These are phyloP conservation scores for Ceratobasidium theobromae DNA, from an alignment of 1,284 basidiomycete genomes.

Conservation along the genomic window DNA sequence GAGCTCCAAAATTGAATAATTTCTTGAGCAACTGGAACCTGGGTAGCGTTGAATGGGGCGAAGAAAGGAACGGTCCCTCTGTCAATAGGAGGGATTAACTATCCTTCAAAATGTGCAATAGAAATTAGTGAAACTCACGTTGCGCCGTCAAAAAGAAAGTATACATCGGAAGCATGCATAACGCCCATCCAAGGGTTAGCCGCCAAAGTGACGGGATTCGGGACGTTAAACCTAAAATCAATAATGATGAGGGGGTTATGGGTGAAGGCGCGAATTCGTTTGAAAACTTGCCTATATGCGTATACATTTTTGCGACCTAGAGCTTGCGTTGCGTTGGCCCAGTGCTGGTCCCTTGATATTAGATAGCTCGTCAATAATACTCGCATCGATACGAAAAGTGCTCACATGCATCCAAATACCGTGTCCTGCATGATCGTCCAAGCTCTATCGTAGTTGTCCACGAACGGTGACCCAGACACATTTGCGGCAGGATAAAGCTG, in stretches of 20 bases:
- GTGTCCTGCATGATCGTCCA: slow-evolving; percentile 49
- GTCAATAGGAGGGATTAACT: slow-evolving; percentile 37
- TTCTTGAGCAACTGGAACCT: slow-evolving; percentile 46
- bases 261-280: too few relatives aligned
- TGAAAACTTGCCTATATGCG: slow-evolving; percentile 43
- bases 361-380: neutral
- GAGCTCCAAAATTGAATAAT: slow-evolving; percentile 53
- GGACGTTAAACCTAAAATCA: slow-evolving; percentile 47
- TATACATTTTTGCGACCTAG: slow-evolving; percentile 45
- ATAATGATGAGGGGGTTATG: neutral
- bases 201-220: slow-evolving; percentile 48
- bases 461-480: slow-evolving; percentile 45
- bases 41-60: slow-evolving; percentile 39
- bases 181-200: slow-evolving; percentile 47
- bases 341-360: slow-evolving; percentile 46
- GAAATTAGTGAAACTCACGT: slow-evolving; percentile 10
- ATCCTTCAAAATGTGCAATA: neutral
- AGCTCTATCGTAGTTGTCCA: slow-evolving; percentile 49
- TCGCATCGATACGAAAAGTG: neutral
- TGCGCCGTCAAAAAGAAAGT: slow-evolving; percentile 49
- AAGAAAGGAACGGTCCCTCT: slow-evolving; percentile 37
- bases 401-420: slow-evolving; percentile 52
- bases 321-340: slow-evolving; percentile 44
- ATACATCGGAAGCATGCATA: slow-evolving; percentile 52
- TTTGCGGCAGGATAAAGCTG: slow-evolving; percentile 48